These are phyloP conservation scores for Botryotinia globosa DNA, from an alignment of 2,329 filamentous ascomycete genomes.

Conservation along the genomic window DNA sequence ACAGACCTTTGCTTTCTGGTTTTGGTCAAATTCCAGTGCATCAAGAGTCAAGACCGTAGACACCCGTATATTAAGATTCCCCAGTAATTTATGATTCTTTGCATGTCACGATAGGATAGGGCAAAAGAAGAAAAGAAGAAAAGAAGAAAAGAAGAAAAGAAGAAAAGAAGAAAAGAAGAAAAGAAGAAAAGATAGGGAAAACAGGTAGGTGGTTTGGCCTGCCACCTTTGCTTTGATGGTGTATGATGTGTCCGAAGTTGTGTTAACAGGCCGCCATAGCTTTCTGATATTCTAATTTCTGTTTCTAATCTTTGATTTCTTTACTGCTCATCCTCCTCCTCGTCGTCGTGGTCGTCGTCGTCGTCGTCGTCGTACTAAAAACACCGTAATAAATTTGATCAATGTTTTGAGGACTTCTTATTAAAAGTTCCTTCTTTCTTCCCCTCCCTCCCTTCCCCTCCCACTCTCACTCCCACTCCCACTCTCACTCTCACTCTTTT, in stretches of 20 bases:
- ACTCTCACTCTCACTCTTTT: not conserved
- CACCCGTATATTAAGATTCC: constrained; percentile 2
- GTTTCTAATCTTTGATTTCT: not conserved
- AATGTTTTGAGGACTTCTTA: not conserved
- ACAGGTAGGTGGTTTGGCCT: not conserved
- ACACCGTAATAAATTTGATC: not conserved
- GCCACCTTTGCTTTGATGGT: not conserved
- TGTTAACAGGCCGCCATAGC: no score
- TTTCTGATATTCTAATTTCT: not conserved
- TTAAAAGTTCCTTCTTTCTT: not conserved
- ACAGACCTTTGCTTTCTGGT: not conserved
- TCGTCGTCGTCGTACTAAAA: not conserved
- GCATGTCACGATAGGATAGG: constrained; percentile 16
- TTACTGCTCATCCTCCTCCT: not conserved
- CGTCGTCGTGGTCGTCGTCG: no score
- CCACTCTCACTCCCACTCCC: not conserved
- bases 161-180: constrained; percentile 1
- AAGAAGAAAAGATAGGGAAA: not conserved
- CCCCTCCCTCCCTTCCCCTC: not conserved
- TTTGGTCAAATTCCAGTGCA: not conserved
- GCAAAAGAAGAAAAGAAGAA: not conserved
- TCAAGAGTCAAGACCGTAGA: not conserved
- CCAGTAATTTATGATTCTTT: not conserved
- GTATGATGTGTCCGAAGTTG: no score
- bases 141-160: not conserved